Percentiles rank a stretch among this genome's conserved stretches.
Evolutionary conservation across 2,329 filamentous ascomycete species (phyloP).

Genomic region (Pseudogymnoascus sp.): DNA sequence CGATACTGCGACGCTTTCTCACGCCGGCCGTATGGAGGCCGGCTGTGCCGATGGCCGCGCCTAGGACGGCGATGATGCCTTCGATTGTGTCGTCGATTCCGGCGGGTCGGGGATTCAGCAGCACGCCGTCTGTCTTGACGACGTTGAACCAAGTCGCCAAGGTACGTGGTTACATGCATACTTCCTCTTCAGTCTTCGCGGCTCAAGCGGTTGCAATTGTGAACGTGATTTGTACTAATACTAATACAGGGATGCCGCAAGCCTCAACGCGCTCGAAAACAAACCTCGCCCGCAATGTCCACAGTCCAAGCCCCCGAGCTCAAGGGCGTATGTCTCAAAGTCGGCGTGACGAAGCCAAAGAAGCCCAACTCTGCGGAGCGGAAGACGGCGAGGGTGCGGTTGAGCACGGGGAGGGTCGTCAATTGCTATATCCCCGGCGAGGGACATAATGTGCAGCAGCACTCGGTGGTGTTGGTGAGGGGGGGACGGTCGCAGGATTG

Average conservation of each 20-base stretch:
- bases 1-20: constrained; percentile 21
- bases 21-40: constrained; percentile 21
- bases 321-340: constrained; percentile 94
- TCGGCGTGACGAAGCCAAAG: constrained; percentile 90
- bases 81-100: constrained; percentile 3
- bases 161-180: constrained; percentile 13
- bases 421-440: constrained; percentile 95
- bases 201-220: neutral
- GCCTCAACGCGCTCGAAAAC: constrained; percentile 72
- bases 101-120: constrained; percentile 23
- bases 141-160: constrained; percentile 27
- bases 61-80: neutral
- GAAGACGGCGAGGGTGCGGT: constrained; percentile 84
- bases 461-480: constrained; percentile 92
- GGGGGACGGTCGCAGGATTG: constrained; percentile 94
- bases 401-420: constrained; percentile 79
- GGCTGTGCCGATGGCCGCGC: constrained; percentile 1
- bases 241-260: constrained; percentile 58
- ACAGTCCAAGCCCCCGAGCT: constrained; percentile 65
- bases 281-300: constrained; percentile 76
- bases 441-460: constrained; percentile 98
- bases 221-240: neutral
- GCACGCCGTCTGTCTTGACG: constrained; percentile 24
- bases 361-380: constrained; percentile 97
- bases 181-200: neutral